Evolutionary conservation across 2,329 filamentous ascomycete species (phyloP).

Genomic region (Colletotrichum endophyticum): DNA sequence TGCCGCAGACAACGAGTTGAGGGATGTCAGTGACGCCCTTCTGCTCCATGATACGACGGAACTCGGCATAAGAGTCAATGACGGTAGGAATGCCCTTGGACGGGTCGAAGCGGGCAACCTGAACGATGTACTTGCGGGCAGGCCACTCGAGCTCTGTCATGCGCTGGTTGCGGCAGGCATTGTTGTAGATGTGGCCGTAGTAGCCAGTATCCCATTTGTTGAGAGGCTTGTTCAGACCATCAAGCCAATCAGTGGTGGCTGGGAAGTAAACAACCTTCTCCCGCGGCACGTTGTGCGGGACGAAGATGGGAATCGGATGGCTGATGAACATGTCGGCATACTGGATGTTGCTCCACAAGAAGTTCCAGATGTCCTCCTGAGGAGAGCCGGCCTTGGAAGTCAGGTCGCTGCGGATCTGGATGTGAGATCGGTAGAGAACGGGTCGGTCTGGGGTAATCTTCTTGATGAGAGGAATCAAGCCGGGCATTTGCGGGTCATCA

Average conservation of each 20-base stretch:
- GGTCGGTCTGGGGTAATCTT: conserved; percentile 72
- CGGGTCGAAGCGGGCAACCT: conserved; percentile 83
- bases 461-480: conserved; percentile 78
- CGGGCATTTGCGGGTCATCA: conserved; percentile 86
- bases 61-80: conserved; percentile 76
- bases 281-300: conserved; percentile 69
- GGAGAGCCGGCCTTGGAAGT: conserved; percentile 66
- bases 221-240: conserved; percentile 80
- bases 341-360: conserved; percentile 75
- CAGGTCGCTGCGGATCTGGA: conserved; percentile 80
- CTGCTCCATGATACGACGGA: conserved; percentile 66
- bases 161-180: conserved; percentile 61
- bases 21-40: conserved; percentile 58
- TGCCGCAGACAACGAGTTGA: conserved; percentile 79
- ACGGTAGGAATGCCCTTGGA: conserved; percentile 83
- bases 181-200: conserved; percentile 77
- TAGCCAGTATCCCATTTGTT: conserved; percentile 73
- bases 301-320: conserved; percentile 78
- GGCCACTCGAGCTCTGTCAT: conserved; percentile 67
- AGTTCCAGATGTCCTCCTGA: conserved; percentile 76
- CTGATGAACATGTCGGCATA: conserved; percentile 80
- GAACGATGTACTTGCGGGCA: conserved; percentile 73
- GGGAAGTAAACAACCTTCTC: conserved; percentile 77
- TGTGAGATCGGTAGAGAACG: conserved; percentile 82
- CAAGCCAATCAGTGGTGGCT: conserved; percentile 83